Base-by-base conservation (phyloP, 192 early-diverging fungal species). In the Ramicandelaber brevisporus region DNA sequence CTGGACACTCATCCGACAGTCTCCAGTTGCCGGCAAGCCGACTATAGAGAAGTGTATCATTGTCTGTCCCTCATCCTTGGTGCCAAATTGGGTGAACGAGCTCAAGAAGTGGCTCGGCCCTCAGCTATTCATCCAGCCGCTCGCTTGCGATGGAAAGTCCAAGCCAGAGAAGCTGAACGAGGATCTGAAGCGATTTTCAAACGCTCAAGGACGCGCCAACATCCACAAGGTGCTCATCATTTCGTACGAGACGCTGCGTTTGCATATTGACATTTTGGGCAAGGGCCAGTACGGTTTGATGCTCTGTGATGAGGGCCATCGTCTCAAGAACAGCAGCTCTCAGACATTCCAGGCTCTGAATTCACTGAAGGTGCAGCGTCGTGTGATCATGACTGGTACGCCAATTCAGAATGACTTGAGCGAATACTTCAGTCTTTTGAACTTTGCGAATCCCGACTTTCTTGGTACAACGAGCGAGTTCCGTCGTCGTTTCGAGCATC, bases 81-180 rank as follows among this genome's bases (percentile, higher is more conserved):
- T 99, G 4, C 73, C 68, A 43, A 99, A 99, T 44, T 99, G 95
- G 95, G 86, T 76, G 9, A 99, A 99, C 42, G 95, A 99, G 59
- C 40, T 95, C 40, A 61, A 69, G 28, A 98, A 96, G 42, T 96
- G 88, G 90, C 61, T 99, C 0, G 88, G 90, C 3, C 54, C 68
- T 1, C 59, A 45, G 5, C 10, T 55, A 27, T 61, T 77, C 21
- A 80, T 98, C 12, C 60, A 66, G 26, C 78, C 86, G 3, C 54
- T 83, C 34, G 74, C 78, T 0, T 84, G 86, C 44, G 89, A 97
- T 34, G 70, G 72, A 37, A 85, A 84, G 36, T 79, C 71, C 0
- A 63, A 71, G 1, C 86, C 84, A 38, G 86, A 90, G 28, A 77
- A 87, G 26, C 68, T 77, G 2, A 63, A 59, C 1, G 60, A 64